Conservation (phyloP, 192 early-diverging fungal genomes). For the Backusella morwellensis region DNA sequence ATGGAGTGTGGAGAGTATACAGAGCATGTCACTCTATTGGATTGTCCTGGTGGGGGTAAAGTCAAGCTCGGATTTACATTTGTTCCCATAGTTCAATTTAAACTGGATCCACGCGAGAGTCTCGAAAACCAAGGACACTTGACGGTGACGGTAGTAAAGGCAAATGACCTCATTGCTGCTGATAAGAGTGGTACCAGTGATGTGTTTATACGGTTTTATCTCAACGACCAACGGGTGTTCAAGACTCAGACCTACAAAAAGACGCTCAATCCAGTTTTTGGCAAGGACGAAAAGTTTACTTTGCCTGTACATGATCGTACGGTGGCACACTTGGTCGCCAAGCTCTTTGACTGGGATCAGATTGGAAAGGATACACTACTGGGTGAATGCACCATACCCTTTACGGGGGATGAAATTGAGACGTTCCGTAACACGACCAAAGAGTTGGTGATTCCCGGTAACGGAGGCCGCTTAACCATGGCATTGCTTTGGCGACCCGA, state of each 20-base stretch:
- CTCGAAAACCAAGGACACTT: slow-evolving; percentile 65
- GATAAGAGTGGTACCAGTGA: slow-evolving; percentile 73
- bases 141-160: slow-evolving; percentile 56
- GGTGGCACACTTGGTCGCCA: slow-evolving; percentile 55
- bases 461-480: slow-evolving; percentile 26
- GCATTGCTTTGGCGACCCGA: slow-evolving; percentile 60
- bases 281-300: slow-evolving; percentile 61
- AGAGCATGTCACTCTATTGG: slow-evolving; percentile 1
- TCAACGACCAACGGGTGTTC: slow-evolving; percentile 66
- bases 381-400: slow-evolving; percentile 48
- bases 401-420: slow-evolving; percentile 32
- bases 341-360: slow-evolving; percentile 81
- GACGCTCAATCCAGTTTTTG: slow-evolving; percentile 65
- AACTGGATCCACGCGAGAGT: slow-evolving; percentile 46
- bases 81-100: slow-evolving; percentile 41
- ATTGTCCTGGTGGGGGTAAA: slow-evolving; percentile 26
- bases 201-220: slow-evolving; percentile 62
- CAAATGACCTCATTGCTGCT: slow-evolving; percentile 59
- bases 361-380: slow-evolving; percentile 60
- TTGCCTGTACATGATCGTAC: slow-evolving; percentile 54
- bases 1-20: not conserved
- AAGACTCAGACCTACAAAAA: slow-evolving; percentile 72
- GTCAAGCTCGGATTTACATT: slow-evolving; percentile 44
- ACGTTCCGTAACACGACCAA: slow-evolving; percentile 17
- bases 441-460: slow-evolving; percentile 10